Evolutionary conservation across 2,329 filamentous ascomycete species (phyloP), one percentile per base, ranked within the genome.

Genomic region (Fusarium sp.): DNA sequence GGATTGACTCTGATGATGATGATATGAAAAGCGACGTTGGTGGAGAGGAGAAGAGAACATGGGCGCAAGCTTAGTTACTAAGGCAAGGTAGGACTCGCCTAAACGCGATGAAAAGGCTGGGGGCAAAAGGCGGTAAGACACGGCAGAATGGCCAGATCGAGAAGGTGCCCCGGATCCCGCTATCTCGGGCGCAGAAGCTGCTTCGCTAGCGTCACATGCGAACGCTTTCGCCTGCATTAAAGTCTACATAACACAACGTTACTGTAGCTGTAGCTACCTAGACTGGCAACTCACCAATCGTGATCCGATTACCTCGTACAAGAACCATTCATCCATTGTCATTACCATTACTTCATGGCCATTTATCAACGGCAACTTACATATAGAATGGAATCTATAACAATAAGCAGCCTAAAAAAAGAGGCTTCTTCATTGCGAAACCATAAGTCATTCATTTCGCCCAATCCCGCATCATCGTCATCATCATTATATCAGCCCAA

Each of bases 81-180:
- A 31, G 14, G 20, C 14, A 44, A 44, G 41, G n/a, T 33, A 53
- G 49, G 57, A 39, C 33, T 64, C 39, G 33, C 54, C 54, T 64
- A 39, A 62, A 75, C 77, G 76, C 76, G 73, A 77, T 69, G 35
- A 63, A 76, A 76, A 72, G 74, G 76, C 70, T 78, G 74, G 74
- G 75, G 71, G 52, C 45, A 53, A 42, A 53, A 72, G 76, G 72
- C 77, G 77, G 77, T 52, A 63, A 73, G 33, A n/a, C n/a, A 60
- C 57, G 77, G 77, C 77, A 79, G 73, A 79, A 79, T 52, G 35
- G 52, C 66, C 68, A 47, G 56, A 76, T 76, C 53, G 61, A 76
- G 75, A 65, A 77, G 66, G 59, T 64, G 61, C 62, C 63, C 73
- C 64, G 62, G 60, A 55, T 59, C 59, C 58, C 53, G 20, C 53